A percentile compares a stretch with the other conserved stretches of the same genome.
phyloP scores from a whole-genome alignment of 148 eudicot species.

The Fagopyrum esculentum region DNA sequence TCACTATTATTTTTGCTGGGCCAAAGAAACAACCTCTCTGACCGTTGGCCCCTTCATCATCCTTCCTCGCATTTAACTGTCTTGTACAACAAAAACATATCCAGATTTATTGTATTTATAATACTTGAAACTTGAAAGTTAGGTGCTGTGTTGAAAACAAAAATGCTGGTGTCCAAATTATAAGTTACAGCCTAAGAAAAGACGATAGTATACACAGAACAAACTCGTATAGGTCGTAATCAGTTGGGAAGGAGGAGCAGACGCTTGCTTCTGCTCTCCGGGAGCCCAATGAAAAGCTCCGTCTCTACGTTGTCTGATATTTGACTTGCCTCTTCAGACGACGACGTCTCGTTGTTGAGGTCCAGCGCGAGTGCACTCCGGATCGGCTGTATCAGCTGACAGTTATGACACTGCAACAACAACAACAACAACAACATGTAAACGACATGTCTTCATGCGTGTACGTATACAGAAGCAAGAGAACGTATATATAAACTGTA shows the following conservation, averaged over 20 bases:
- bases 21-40: too few relatives aligned
- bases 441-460: too few relatives aligned
- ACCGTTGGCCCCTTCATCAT: too few relatives aligned
- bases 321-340: slow-evolving; percentile 42
- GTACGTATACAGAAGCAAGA: too few relatives aligned
- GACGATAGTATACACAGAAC: neutral
- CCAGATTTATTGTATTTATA: too few relatives aligned
- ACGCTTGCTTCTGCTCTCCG: slow-evolving; percentile 39
- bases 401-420: neutral
- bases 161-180: neutral
- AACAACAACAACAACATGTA: too few relatives aligned
- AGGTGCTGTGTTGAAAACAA: too few relatives aligned
- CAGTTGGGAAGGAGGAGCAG: neutral
- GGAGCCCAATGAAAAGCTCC: slow-evolving; percentile 58
- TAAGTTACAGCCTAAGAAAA: neutral
- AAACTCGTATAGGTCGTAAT: neutral
- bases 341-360: slow-evolving; percentile 18
- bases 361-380: neutral
- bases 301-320: slow-evolving; percentile 62
- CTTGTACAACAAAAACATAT: too few relatives aligned
- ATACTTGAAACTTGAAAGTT: too few relatives aligned
- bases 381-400: neutral
- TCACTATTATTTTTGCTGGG: too few relatives aligned
- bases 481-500: too few relatives aligned
- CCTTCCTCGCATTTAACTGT: too few relatives aligned